phyloP scores from a whole-genome alignment of 1,284 basidiomycete genomes.

The Ustilago hordei region DNA sequence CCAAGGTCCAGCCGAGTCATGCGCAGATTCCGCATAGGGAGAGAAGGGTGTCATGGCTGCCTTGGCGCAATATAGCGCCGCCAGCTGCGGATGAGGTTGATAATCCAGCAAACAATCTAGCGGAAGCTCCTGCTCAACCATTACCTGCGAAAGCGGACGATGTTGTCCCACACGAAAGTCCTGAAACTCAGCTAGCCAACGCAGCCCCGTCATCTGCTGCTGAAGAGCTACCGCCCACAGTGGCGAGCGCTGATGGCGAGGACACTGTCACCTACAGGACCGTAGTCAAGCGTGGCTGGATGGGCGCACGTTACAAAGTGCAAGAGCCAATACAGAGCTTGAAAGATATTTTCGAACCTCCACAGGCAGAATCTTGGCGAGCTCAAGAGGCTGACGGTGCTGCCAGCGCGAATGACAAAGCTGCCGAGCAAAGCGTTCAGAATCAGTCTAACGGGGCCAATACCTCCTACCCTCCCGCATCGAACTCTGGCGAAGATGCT shows the following conservation, averaged over 20 bases:
- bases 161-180: neutral
- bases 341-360: conserved; percentile 13
- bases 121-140: neutral
- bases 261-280: conserved; percentile 38
- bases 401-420: neutral
- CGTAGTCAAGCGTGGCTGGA: conserved; percentile 50
- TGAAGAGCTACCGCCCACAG: neutral
- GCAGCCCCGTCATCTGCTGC: neutral
- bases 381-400: neutral
- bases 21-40: conserved; percentile 14
- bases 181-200: neutral
- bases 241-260: conserved; percentile 1
- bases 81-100: neutral
- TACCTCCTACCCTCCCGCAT: conserved; percentile 17
- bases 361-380: neutral
- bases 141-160: neutral
- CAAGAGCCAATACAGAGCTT: conserved; percentile 26
- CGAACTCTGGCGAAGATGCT: neutral
- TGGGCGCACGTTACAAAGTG: conserved; percentile 47
- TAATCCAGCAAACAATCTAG: neutral
- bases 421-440: neutral
- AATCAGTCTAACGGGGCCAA: neutral
- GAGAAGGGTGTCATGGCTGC: conserved; percentile 39
- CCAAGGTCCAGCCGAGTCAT: conserved; percentile 11
- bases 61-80: conserved; percentile 39